Conservation (phyloP, 2,329 filamentous ascomycete genomes). For the Trichoderma aggressivum region DNA sequence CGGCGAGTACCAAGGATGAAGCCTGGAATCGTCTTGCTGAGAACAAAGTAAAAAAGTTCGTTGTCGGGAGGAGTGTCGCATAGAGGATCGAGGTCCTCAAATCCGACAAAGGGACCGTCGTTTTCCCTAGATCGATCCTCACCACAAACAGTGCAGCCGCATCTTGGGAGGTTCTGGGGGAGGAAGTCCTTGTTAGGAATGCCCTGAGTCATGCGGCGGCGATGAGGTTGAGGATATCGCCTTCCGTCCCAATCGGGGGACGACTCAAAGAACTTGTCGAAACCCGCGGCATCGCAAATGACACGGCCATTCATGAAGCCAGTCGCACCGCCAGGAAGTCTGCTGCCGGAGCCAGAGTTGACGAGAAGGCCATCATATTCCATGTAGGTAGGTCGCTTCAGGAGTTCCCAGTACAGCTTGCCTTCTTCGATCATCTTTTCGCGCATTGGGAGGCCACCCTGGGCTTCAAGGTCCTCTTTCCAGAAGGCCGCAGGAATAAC, state of each 20-base stretch:
- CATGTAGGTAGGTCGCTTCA: conserved; percentile 45
- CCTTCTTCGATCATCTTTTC: conserved; percentile 41
- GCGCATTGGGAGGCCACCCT: conserved; percentile 32
- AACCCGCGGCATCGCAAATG: conserved; percentile 43
- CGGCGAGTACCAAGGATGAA: conserved; percentile 45
- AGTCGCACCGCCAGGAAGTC: conserved; percentile 30
- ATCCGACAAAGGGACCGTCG: conserved; percentile 36
- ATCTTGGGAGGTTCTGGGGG: conserved; percentile 40
- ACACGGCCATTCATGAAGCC: conserved; percentile 41
- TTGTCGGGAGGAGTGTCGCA: conserved; percentile 35
- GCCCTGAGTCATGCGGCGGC: conserved; percentile 1
- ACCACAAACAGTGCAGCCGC: conserved; percentile 39
- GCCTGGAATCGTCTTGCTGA: conserved; percentile 44
- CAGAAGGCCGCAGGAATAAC: conserved; percentile 44
- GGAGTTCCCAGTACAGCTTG: conserved; percentile 46
- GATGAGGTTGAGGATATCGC: conserved; percentile 7
- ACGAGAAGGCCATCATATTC: conserved; percentile 44
- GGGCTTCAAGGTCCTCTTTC: conserved; percentile 34
- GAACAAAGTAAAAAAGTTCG: conserved; percentile 44
- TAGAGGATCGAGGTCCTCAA: conserved; percentile 40
- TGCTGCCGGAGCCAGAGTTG: conserved; percentile 27
- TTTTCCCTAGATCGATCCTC: conserved; percentile 22
- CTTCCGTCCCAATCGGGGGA: conserved; percentile 26
- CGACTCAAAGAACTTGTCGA: conserved; percentile 33
- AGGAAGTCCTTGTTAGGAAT: conserved; percentile 34